phyloP scores from a whole-genome alignment of 1,139 yeast species.

The Taphrina populina region DNA sequence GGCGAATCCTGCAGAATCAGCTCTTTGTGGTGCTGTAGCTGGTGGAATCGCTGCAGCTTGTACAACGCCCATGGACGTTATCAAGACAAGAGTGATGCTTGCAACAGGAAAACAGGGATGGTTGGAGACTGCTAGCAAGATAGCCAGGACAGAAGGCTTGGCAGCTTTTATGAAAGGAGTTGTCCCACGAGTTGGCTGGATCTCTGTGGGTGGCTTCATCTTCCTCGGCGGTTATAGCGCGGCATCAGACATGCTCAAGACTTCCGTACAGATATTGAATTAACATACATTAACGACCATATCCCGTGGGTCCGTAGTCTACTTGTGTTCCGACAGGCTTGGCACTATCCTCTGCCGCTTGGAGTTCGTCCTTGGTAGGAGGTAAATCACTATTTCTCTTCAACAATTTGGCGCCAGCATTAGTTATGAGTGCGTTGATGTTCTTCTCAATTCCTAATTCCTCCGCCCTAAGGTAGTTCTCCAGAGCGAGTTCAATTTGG shows the following conservation, averaged over 20 bases:
- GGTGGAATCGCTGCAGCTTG: constrained; percentile 93
- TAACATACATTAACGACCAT: constrained; percentile 3
- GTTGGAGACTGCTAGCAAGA: constrained; percentile 49
- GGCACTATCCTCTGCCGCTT: constrained; percentile 7
- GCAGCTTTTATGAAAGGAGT: constrained; percentile 73
- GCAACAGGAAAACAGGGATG: constrained; percentile 54
- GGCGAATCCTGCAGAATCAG: constrained; percentile 72
- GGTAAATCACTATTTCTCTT: constrained; percentile 22
- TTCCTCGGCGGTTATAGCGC: constrained; percentile 91
- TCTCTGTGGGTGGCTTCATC: constrained; percentile 96
- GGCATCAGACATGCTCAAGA: constrained; percentile 48
- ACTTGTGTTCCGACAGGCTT: constrained; percentile 32
- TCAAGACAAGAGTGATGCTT: constrained; percentile 89
- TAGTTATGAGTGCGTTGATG: constrained; percentile 18
- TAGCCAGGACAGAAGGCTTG: constrained; percentile 65
- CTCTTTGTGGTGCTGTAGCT: constrained; percentile 88
- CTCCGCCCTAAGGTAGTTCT: constrained; percentile 30
- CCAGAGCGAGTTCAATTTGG: constrained; percentile 22
- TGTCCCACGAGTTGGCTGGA: constrained; percentile 96
- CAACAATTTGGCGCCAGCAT: constrained; percentile 27
- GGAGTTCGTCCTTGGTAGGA: constrained; percentile 13
- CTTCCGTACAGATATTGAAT: not conserved
- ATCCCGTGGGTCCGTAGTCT: constrained; percentile 20
- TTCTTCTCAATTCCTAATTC: constrained; percentile 23
- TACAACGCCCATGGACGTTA: constrained; percentile 90